These are phyloP conservation scores for Sophora flavescens DNA, from an alignment of 306 rosid species.

Conservation along the genomic window DNA sequence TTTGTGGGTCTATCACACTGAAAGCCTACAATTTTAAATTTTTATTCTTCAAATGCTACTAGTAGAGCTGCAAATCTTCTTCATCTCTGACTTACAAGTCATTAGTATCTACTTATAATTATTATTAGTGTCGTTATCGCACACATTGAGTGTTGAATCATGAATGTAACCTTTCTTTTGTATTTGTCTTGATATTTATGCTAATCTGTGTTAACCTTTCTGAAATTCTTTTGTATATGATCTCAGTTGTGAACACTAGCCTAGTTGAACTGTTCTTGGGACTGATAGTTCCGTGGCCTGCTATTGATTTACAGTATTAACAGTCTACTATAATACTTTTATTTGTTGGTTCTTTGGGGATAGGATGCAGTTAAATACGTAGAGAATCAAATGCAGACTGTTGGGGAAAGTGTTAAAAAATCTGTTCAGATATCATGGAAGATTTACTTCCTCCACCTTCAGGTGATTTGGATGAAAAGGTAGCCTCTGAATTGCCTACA, in stretches of 20 bases:
- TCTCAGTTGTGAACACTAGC: slow-evolving; percentile 3
- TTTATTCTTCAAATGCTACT: slow-evolving; percentile 7
- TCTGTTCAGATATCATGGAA: slow-evolving; percentile 75
- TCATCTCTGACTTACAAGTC: slow-evolving; percentile 19
- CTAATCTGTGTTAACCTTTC: slow-evolving; percentile 18
- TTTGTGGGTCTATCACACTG: not conserved
- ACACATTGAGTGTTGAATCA: slow-evolving; percentile 20
- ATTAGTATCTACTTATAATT: not conserved
- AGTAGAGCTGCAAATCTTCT: slow-evolving; percentile 11
- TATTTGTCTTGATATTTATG: slow-evolving; percentile 17
- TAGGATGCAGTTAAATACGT: slow-evolving; percentile 81
- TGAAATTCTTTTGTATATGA: slow-evolving; percentile 13
- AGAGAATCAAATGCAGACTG: slow-evolving; percentile 83
- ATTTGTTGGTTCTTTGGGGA: slow-evolving; percentile 37
- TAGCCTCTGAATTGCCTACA: slow-evolving; percentile 44
- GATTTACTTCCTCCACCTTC: slow-evolving; percentile 69
- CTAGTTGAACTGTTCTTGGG: slow-evolving; percentile 24
- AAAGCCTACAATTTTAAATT: not conserved
- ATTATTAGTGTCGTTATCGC: slow-evolving; percentile 8
- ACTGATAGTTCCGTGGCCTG: slow-evolving; percentile 4
- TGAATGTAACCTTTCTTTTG: slow-evolving; percentile 13
- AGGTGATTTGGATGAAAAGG: slow-evolving; percentile 49
- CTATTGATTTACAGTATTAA: slow-evolving; percentile 24
- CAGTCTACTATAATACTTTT: not conserved
- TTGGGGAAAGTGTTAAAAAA: slow-evolving; percentile 75